These are phyloP conservation scores for Bonia amplexicaulis DNA, from an alignment of 176 grass and related monocot genomes.

Conservation along the genomic window DNA sequence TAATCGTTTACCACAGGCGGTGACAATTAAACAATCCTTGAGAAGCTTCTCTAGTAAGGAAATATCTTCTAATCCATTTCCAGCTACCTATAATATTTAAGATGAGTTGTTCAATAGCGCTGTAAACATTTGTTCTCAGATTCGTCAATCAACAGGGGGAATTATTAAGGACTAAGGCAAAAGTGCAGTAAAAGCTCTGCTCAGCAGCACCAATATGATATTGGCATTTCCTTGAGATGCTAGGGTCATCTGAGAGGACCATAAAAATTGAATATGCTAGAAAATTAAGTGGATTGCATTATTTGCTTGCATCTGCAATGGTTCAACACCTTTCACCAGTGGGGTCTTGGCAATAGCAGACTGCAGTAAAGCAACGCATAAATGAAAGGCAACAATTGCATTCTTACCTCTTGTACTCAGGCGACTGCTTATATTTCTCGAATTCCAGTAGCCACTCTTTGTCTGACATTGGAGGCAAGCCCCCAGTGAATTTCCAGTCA, in stretches of 20 bases:
- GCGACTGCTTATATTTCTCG: slow-evolving; percentile 80
- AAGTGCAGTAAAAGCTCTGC: background rate
- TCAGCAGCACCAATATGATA: background rate
- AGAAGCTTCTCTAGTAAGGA: background rate
- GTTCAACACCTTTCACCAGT: background rate
- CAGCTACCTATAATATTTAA: background rate
- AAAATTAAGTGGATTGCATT: background rate
- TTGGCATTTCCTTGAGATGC: background rate
- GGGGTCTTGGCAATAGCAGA: background rate
- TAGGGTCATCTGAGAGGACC: background rate
- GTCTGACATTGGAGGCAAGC: slow-evolving; percentile 73
- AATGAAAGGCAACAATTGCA: background rate
- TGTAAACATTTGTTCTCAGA: slow-evolving; percentile 2
- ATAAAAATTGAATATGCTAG: background rate
- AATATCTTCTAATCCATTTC: background rate
- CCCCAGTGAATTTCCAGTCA: slow-evolving; percentile 88
- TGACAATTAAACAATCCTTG: background rate
- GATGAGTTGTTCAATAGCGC: background rate
- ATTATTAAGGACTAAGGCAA: background rate
- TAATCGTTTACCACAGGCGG: background rate
- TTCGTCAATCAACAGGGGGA: background rate
- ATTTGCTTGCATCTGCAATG: background rate
- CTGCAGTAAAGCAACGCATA: background rate
- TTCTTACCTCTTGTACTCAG: slow-evolving; percentile 74
- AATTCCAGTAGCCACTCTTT: slow-evolving; percentile 75